These are phyloP conservation scores for Cicer arietinum DNA, from an alignment of 306 rosid species.

Conservation along the genomic window DNA sequence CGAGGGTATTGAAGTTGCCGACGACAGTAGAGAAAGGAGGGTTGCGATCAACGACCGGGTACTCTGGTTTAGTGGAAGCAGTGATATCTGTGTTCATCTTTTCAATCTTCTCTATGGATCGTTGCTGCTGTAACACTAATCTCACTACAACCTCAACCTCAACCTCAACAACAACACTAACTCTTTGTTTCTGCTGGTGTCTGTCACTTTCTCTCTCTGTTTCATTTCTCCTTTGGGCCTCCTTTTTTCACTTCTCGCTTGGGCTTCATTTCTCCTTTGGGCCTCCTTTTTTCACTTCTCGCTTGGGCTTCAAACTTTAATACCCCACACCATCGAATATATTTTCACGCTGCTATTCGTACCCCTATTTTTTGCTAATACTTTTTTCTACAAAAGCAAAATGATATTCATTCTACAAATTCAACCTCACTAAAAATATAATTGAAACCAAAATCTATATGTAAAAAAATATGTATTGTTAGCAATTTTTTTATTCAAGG, in stretches of 20 bases:
- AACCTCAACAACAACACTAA: not conserved
- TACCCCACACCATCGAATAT: too few species aligned
- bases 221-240: conserved; percentile 7
- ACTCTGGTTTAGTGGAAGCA: conserved; percentile 86
- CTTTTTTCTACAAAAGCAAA: too few species aligned
- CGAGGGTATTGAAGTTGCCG: conserved; percentile 82
- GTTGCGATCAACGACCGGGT: conserved; percentile 88
- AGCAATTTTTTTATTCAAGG: too few species aligned
- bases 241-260: not conserved
- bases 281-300: not conserved
- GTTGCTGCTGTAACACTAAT: not conserved
- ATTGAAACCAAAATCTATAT: too few species aligned
- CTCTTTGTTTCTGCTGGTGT: not conserved
- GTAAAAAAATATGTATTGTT: too few species aligned
- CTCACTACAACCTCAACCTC: not conserved
- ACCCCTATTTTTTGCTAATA: too few species aligned
- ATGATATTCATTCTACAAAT: too few species aligned
- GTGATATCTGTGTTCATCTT: conserved; percentile 94
- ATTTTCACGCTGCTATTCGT: too few species aligned
- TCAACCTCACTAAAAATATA: too few species aligned
- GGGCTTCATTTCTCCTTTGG: not conserved
- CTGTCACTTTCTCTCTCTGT: not conserved
- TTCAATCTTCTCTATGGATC: conserved; percentile 1
- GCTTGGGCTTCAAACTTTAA: too few species aligned
- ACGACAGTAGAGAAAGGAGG: conserved; percentile 93